These are phyloP conservation scores for Exophiala sideris DNA, from an alignment of 2,329 filamentous ascomycete genomes.

Conservation along the genomic window DNA sequence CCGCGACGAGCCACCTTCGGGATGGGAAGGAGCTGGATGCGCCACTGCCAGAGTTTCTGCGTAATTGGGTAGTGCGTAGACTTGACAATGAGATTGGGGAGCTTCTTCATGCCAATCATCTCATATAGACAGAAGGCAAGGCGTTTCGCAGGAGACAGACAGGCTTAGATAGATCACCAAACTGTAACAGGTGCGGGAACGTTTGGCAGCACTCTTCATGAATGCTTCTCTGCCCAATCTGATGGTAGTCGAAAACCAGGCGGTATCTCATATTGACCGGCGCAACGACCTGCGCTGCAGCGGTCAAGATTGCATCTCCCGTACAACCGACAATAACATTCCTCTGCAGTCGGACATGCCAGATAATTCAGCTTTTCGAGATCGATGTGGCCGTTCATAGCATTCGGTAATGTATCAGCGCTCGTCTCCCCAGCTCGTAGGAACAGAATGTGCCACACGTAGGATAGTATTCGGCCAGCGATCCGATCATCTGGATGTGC, in stretches of 20 bases:
- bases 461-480: constrained; percentile 47
- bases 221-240: constrained; percentile 34
- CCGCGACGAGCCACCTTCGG: constrained; percentile 6
- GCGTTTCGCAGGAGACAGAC: too few relatives aligned
- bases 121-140: background rate
- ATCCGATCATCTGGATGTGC: constrained; percentile 43
- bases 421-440: constrained; percentile 27
- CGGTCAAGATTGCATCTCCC: constrained; percentile 38
- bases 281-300: constrained; percentile 36
- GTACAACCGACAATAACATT: constrained; percentile 47
- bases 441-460: constrained; percentile 51
- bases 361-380: constrained; percentile 37
- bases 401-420: constrained; percentile 6
- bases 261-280: constrained; percentile 41
- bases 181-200: background rate
- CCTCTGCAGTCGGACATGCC: constrained; percentile 38
- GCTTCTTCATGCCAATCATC: constrained; percentile 7
- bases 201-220: background rate
- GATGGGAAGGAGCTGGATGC: constrained; percentile 11
- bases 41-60: constrained; percentile 2
- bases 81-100: constrained; percentile 14
- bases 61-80: constrained; percentile 8
- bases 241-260: constrained; percentile 37
- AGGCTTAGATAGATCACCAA: background rate
- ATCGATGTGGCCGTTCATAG: constrained; percentile 28